phyloP scores from a whole-genome alignment of 2,329 filamentous ascomycete genomes.

The Pseudocercospora eumusae region DNA sequence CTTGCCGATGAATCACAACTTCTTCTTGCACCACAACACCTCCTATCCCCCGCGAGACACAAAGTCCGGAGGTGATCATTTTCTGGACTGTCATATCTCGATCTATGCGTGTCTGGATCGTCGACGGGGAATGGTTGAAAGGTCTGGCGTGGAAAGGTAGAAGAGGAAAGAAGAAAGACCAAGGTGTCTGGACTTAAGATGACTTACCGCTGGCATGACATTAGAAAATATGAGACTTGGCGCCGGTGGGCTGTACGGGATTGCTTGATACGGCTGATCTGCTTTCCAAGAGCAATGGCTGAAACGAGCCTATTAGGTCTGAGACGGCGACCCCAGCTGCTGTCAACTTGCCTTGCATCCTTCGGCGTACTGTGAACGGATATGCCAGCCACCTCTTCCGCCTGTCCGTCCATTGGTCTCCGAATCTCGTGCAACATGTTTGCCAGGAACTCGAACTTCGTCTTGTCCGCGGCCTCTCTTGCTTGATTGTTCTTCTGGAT shows the following conservation, averaged over 20 bases:
- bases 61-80: not conserved
- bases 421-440: no score
- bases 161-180: not conserved
- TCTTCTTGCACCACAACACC: not conserved
- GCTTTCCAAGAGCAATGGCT: not conserved
- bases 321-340: no score
- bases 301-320: no score
- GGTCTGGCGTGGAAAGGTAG: not conserved
- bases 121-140: not conserved
- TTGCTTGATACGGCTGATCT: not conserved
- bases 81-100: not conserved
- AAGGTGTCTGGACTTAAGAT: not conserved
- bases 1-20: not conserved
- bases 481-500: not conserved
- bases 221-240: not conserved
- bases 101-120: not conserved
- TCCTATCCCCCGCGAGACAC: not conserved
- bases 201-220: not conserved
- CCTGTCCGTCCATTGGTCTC: not conserved
- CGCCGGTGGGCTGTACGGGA: not conserved
- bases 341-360: no score
- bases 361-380: not conserved
- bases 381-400: not conserved
- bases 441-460: no score
- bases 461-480: not conserved